Base-by-base conservation (phyloP, 768 basidiomycete species). In the Amanita pseudoporphyria region DNA sequence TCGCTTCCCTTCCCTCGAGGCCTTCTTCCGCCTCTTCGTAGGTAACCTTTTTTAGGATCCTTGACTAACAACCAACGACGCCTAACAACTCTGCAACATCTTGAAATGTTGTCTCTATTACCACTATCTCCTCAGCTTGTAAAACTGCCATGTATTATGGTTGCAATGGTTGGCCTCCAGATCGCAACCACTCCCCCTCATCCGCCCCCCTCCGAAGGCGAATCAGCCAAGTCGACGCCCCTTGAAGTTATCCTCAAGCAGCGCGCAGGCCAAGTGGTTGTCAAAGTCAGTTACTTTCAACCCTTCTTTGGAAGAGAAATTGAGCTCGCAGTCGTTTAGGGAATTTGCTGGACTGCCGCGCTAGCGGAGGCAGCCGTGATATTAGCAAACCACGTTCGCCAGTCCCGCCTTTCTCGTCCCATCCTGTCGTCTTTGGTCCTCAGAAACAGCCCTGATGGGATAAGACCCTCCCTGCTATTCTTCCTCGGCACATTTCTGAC, bases 111-210 rank as follows among this genome's bases (percentile, higher is more conserved):
- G n/a, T 22, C 10, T 9, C 13, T 43, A 50, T 19, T 35, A 9
- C 21, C 19, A 30, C 24, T 35, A n/a, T 37, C 37, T 16, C 32
- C 30, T 2, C 49, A 50, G 31, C 57, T 71, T 37, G 37, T 70
- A 41, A 72, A 68, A 53, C 61, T 77, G 40, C 72, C 74, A 5
- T 69, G 69, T 57, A 64, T 71, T 38, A 56, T 76, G 32, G 60
- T 68, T 14, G 65, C 71, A 14, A 71, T 71, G 56, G 48, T 70
- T 41, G 72, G 70, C 22, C 57, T 77, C 13, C 73, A 74, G 26
- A 59, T 67, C 24, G 66, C 72, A 18, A 61, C 67, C 30, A 77
- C 77, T 1, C 72, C 77, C 35, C 78, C 70, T 19, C 63, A 71
- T 31, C 68, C 70, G 14, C 71, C 70, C 24, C 67, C 67, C 21